phyloP scores from a whole-genome alignment of 140 eudicot species.

The Erigeron philadelphicus region DNA sequence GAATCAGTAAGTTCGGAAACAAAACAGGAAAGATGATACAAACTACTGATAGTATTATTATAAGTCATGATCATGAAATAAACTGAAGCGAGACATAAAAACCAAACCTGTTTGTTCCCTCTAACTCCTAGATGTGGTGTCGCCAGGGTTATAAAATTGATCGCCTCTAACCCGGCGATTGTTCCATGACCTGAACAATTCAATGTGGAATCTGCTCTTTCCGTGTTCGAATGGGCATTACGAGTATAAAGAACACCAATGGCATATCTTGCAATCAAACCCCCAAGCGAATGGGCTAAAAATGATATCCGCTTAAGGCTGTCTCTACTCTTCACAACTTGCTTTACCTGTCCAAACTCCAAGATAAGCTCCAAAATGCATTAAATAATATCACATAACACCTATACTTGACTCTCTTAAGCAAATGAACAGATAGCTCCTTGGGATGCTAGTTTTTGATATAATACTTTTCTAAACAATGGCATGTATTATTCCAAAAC shows the following conservation, averaged over 20 bases:
- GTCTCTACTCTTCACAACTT: conserved; percentile 61
- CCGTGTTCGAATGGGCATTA: conserved; percentile 17
- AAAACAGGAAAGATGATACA: neutral
- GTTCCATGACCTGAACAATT: conserved; percentile 34
- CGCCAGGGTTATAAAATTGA: conserved; percentile 82
- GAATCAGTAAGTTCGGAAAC: neutral
- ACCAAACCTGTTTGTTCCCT: conserved; percentile 85
- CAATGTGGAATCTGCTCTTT: conserved; percentile 24
- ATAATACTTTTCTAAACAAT: neutral
- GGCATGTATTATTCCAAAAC: neutral
- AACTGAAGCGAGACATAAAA: neutral
- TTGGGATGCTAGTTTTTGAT: neutral
- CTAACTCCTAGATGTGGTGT: conserved; percentile 98
- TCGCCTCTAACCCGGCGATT: conserved; percentile 85
- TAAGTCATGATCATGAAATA: neutral
- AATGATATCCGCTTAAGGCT: conserved; percentile 74
- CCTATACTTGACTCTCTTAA: neutral
- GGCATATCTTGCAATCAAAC: conserved; percentile 85
- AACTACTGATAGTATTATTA: neutral
- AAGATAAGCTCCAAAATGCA: conserved; percentile 8
- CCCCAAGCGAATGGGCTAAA: conserved; percentile 96
- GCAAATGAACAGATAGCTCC: neutral
- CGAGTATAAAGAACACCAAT: conserved; percentile 52
- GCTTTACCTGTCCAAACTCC: conserved; percentile 59
- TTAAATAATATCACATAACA: neutral